These are phyloP conservation scores for Eucalyptus lansdowneana DNA, from an alignment of 345 rosid genomes.

Conservation along the genomic window DNA sequence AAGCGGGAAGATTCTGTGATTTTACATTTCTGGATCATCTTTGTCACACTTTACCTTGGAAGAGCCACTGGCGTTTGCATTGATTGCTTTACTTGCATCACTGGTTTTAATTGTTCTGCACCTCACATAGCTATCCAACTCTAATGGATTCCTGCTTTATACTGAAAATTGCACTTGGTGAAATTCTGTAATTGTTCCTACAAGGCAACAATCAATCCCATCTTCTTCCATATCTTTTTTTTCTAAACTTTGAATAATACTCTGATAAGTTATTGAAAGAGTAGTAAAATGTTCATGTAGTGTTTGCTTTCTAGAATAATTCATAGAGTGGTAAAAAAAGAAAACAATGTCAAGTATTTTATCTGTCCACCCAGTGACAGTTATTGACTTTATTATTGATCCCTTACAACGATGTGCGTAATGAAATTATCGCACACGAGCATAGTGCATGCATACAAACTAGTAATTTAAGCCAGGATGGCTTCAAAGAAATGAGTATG, in stretches of 20 bases:
- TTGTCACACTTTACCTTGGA: neutral
- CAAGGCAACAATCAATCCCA: neutral
- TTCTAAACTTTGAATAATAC: neutral
- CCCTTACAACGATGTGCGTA: fast-evolving
- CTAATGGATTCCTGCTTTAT: neutral
- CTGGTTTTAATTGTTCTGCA: neutral
- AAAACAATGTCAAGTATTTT: neutral
- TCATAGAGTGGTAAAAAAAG: neutral
- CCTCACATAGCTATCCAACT: neutral
- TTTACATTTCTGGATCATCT: neutral
- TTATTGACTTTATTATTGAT: neutral
- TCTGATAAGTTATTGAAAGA: neutral
- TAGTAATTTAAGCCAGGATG: neutral
- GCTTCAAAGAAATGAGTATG: neutral
- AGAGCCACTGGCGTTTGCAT: neutral
- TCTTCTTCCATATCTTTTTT: neutral
- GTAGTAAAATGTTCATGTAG: neutral
- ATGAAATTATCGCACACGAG: neutral
- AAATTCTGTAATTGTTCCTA: neutral
- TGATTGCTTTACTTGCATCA: neutral
- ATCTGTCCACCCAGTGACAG: neutral
- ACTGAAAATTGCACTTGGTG: neutral
- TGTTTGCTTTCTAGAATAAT: neutral
- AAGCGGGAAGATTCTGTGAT: neutral
- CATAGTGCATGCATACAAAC: neutral